Evolutionary conservation across 2,329 filamentous ascomycete species (phyloP).

Genomic region (Colletotrichum orbiculare): DNA sequence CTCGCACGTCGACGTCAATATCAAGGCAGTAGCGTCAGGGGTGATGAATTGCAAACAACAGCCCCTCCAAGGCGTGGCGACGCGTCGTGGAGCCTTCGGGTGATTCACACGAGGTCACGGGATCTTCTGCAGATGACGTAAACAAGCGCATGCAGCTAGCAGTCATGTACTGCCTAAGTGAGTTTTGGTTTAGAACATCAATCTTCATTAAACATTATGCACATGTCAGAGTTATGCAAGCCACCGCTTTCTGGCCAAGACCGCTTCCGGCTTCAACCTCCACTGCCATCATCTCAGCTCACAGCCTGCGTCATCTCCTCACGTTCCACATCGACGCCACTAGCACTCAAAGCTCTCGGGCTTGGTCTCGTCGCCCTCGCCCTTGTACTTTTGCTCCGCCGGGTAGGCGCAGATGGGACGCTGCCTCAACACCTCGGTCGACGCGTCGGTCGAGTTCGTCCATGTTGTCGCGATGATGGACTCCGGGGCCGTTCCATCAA

Average conservation of each 20-base stretch:
- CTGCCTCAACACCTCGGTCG: constrained; percentile 53
- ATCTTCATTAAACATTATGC: constrained; percentile 25
- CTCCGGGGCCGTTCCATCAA: constrained; percentile 46
- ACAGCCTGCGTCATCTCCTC: neutral
- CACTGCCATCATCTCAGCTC: neutral
- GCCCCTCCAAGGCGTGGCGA: constrained; percentile 1
- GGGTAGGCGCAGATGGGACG: constrained; percentile 58
- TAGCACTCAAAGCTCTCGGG: constrained; percentile 23
- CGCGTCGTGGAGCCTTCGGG: constrained; percentile 15
- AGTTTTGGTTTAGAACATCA: neutral
- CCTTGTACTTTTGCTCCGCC: constrained; percentile 12
- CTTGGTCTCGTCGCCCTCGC: constrained; percentile 5
- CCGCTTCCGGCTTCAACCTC: constrained; percentile 1
- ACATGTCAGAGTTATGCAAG: neutral
- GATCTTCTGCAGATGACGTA: neutral
- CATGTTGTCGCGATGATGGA: constrained; percentile 50
- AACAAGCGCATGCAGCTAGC: neutral
- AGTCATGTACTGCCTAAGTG: too few species aligned
- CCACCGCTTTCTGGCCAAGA: neutral
- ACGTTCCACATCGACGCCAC: neutral
- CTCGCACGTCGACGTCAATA: neutral
- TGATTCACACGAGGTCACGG: constrained; percentile 30
- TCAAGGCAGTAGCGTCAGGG: constrained; percentile 2
- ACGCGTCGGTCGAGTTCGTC: constrained; percentile 40
- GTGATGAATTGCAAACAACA: neutral